Base-by-base conservation (phyloP, 179 eudicot species). In the Heliamphora ciliata region DNA sequence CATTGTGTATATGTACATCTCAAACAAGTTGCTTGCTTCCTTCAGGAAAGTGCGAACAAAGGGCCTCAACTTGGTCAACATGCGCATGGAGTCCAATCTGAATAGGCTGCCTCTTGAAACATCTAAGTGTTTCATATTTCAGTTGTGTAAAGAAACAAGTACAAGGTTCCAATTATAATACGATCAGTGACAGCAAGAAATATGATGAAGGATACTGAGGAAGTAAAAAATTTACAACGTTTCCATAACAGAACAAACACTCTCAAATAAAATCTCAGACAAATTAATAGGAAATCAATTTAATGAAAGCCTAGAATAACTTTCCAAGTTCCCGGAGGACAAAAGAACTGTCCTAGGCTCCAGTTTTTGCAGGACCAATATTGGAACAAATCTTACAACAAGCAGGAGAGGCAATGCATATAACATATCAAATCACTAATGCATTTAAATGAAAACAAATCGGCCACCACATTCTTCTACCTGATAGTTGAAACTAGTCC, bases 11-110 rank as follows among this genome's bases (percentile, higher is more conserved):
- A 96, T 94, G 83, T 91, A 94, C 99, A 96, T 92, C 86, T 94
- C 98, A 85, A 94, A 96, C 88, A 94, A 74, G 8, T 82, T 84
- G 84, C 88, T 90, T 11, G 94, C 97, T 88, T 95, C 97, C 85
- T 92, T 85, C 75, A 95, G 86, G 76, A 95, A 95, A 9, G 85
- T 87, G 66, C 88, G 95, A 79, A 94, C 94, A 89, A 81, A 95
- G n/a, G 98, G 98, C 86, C 98, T 95, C 86, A 95, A 85, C 88
- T 95, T 95, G 31, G 98, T 96, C 91, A 91, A 85, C 98, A 96
- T 96, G 78, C 88, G 90, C 88, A 96, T 94, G 84, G 18, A 79
- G 72, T 91, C 91, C 80, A 94, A 81, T 84, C 83, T 85, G 83
- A 94, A 96, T 76, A 96, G 85, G 88, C 91, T 91, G 80, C 91